Evolutionary conservation across 2,329 filamentous ascomycete species (phyloP), one percentile per base, ranked within the genome.

Genomic region (Dactylonectria macrodidyma): DNA sequence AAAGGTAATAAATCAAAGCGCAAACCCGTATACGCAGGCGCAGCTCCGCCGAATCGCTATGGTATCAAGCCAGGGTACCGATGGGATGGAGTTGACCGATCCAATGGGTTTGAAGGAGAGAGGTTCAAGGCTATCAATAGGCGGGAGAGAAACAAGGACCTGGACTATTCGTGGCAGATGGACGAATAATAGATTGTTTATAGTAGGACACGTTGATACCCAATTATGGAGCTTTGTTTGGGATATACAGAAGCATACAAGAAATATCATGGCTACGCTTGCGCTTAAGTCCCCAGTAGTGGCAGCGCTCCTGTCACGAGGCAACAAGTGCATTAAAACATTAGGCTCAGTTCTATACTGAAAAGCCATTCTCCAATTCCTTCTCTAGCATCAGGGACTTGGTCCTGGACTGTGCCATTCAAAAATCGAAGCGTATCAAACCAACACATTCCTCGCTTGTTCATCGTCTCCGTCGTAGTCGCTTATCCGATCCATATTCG

Each of bases 101-200:
- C 94, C 22, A 99, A 94, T 82, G 95, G 95, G 0, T 98, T 98
- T 79, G 96, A 99, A 84, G 92, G 90, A 69, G 92, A 98, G 78
- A 93, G 95, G 83, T 98, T 98, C 83, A 94, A 93, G 79, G 93
- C 95, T 2, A 85, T 95, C 72, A 98, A 98, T 80, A 86, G 90
- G 73, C 89, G 89, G 73, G 90, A 91, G 76, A 90, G 95, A 78
- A 90, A 92, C 74, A 92, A 93, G 81, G 92, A 92, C 36, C 81
- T 98, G 77, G 91, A 95, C 75, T 98, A 98, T 81, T 90, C 92
- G 36, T 99, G 95, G 96, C 94, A 98, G 85, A 96, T 97, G 92
- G 96, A 98, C 83, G 93, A 95, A 81, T 96, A 87, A 79, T 66
- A 87, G 79, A 68, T 30, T 55, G 38, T 65, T 62, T 68, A 62